phyloP scores from a whole-genome alignment of 169 alveolate species.

The Babesia ovis region DNA sequence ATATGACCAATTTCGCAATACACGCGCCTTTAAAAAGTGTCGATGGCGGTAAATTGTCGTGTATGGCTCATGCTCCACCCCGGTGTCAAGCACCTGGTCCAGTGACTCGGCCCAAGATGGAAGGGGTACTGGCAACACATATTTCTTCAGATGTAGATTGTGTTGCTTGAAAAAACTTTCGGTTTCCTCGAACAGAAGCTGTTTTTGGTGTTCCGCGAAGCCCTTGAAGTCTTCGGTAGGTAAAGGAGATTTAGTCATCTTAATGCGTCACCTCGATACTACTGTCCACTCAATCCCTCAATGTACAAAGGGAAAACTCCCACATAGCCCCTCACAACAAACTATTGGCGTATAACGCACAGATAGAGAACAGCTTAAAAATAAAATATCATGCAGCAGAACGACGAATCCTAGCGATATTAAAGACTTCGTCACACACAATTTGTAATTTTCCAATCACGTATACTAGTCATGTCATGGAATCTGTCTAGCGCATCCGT shows the following conservation, averaged over 20 bases:
- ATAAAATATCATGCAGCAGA: background rate
- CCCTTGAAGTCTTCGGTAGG: conserved; percentile 57
- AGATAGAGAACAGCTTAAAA: background rate
- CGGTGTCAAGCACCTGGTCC: conserved; percentile 63
- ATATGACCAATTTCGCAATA: conserved; percentile 76
- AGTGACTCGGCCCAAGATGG: conserved; percentile 65
- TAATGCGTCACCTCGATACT: conserved; percentile 26
- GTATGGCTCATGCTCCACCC: conserved; percentile 59
- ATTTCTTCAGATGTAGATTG: conserved; percentile 53
- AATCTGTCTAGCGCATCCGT: background rate
- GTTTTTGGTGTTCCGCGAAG: conserved; percentile 54
- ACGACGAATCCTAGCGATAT: background rate
- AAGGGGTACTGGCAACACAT: conserved; percentile 51
- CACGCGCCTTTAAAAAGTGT: conserved; percentile 72
- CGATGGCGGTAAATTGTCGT: conserved; percentile 74
- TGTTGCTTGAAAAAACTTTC: conserved; percentile 53
- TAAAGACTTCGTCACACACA: background rate
- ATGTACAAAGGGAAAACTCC: background rate
- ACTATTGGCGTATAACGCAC: background rate
- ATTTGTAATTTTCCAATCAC: background rate
- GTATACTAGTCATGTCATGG: background rate
- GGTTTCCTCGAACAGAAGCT: conserved; percentile 53
- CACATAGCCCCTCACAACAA: background rate
- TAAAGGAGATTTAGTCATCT: conserved; percentile 55
- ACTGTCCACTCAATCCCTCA: background rate